Percentiles rank a stretch among this genome's conserved stretches.
Conservation (phyloP, 768 basidiomycete species). For the Russula abietina region DNA sequence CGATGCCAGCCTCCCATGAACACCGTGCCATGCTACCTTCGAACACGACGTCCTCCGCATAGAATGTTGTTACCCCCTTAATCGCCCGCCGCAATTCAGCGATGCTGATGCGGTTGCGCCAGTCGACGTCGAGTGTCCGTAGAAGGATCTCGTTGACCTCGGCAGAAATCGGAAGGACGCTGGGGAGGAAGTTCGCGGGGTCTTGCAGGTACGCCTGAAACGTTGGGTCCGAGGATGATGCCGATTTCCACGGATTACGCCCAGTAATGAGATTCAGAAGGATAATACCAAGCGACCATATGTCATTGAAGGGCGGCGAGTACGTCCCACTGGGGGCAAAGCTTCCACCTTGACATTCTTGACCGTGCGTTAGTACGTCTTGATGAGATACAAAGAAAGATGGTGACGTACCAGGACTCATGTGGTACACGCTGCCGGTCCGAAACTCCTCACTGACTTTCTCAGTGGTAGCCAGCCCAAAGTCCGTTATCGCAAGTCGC, state of each 20-base stretch:
- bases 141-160: slow-evolving; percentile 34
- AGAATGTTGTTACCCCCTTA: slow-evolving; percentile 55
- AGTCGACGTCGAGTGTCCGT: slow-evolving; percentile 33
- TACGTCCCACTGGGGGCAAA: no score
- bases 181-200: slow-evolving; percentile 74
- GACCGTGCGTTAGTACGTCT: no score
- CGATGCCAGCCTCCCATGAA: slow-evolving; percentile 70
- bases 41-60: slow-evolving; percentile 68
- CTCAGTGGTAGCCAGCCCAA: slow-evolving; percentile 90
- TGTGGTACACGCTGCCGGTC: slow-evolving; percentile 97
- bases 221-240: no score
- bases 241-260: no score
- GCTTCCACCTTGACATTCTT: no score
- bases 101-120: slow-evolving; percentile 33
- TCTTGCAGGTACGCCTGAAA: no score
- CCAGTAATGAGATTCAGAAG: no score
- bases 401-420: slow-evolving; percentile 75
- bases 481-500: slow-evolving; percentile 85
- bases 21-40: slow-evolving; percentile 77
- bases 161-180: slow-evolving; percentile 36
- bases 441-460: slow-evolving; percentile 80
- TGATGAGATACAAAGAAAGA: no score
- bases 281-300: no score
- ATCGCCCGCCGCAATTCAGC: slow-evolving; percentile 52
- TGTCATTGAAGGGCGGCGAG: no score